Conservation (phyloP, 2,329 filamentous ascomycete genomes). For the Pseudonectria buxi region DNA sequence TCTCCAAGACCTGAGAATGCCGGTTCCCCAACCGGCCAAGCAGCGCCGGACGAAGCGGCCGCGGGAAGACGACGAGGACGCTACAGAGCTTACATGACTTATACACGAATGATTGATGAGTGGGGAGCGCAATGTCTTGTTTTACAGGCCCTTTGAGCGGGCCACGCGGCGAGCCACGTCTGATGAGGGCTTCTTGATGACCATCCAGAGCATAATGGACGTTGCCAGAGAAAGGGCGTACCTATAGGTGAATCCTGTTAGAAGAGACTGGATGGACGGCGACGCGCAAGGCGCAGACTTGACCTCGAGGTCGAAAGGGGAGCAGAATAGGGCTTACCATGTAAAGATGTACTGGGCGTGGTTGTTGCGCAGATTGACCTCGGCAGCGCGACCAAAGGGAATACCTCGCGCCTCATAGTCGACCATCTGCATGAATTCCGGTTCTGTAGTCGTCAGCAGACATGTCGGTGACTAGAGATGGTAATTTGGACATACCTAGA, state of each 20-base stretch:
- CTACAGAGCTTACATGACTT: constrained; percentile 28
- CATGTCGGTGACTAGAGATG: not conserved
- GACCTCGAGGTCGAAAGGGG: not conserved
- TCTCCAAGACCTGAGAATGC: constrained; percentile 73
- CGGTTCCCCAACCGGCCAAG: constrained; percentile 46
- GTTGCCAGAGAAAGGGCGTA: constrained; percentile 81
- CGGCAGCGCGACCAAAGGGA: constrained; percentile 78
- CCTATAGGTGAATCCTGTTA: constrained; percentile 42
- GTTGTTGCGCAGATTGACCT: constrained; percentile 93
- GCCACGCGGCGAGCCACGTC: constrained; percentile 62
- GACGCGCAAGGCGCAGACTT: too few species aligned
- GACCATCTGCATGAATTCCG: constrained; percentile 69
- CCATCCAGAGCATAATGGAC: constrained; percentile 93
- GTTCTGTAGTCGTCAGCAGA: constrained; percentile 44
- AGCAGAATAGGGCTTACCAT: constrained; percentile 57
- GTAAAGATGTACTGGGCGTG: constrained; percentile 98
- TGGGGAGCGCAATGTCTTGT: constrained; percentile 3
- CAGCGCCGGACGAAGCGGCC: constrained; percentile 32
- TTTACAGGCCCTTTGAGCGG: constrained; percentile 22
- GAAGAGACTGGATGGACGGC: not conserved
- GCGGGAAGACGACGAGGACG: constrained; percentile 24
- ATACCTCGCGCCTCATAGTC: constrained; percentile 74
- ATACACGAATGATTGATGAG: constrained; percentile 8
- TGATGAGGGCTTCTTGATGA: constrained; percentile 77
- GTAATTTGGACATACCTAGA: constrained; percentile 56